Evolutionary conservation across 2,329 filamentous ascomycete genomes (phyloP), one percentile per base, ranked within the genome.

Genomic region (Pyrenochaeta sp.): DNA sequence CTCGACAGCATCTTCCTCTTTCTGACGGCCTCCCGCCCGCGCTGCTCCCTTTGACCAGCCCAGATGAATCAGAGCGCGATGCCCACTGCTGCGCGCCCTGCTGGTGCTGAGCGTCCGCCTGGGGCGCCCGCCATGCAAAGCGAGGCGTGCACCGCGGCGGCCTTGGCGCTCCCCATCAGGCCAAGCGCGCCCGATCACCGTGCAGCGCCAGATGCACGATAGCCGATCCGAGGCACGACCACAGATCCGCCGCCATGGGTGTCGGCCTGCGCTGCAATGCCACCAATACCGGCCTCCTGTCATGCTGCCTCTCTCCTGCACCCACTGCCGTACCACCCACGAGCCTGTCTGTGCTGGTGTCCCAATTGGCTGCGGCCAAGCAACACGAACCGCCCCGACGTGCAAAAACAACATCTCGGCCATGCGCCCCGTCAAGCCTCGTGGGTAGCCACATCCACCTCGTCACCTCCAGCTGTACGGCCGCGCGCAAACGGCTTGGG

Each of bases 1-100:
- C 54, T 63, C 49, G 53, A 53, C 56, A 53, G 54, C 46, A 38
- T 63, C 58, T 60, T 63, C 41, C 63, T 61, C 43, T 51, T 66
- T 65, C 54, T 51, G 58, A 57, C 56, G 43, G 45, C 35, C 43
- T 40, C 41, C 54, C 48, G 41, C 46, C 41, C 59, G 55, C 55
- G 55, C 58, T 41, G 52, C 41, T 63, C 56, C 42, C 44, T 55
- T 57, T 49, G 47, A 55, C 51, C 51, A 53, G 48, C 44, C 48
- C 36, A 43, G 49, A 55, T 67, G 56, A 55, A 61, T 63, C 61
- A 63, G 51, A 56, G 40, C 52, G 51, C 46, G 53, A 50, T 30
- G 39, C 44, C 35, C 36, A 43, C 44, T 50, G 47, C 37, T 35
- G 34, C 44, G n/a, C n/a, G n/a, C 51, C 62, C 56, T 50, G 47